Base-by-base conservation (phyloP, 2,329 filamentous ascomycete genomes). In the Ophiostoma sp. region DNA sequence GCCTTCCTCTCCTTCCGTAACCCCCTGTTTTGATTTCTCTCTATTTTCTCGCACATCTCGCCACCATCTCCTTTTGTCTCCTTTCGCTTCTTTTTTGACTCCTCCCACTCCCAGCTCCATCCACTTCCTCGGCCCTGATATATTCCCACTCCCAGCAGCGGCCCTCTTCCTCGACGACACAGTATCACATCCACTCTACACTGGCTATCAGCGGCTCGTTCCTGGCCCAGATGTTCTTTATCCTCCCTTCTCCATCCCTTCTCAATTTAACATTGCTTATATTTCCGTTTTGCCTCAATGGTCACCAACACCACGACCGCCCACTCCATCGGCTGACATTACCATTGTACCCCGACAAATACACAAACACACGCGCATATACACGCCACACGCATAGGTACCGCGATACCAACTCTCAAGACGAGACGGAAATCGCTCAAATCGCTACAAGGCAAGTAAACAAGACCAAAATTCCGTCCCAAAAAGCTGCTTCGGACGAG, bases 211-310 rank as follows among this genome's bases (percentile, higher is more conserved):
- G 19, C 55, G 28, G 55, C 55, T 25, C 45, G 15, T 36, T 6
- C 19, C 25, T 50, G 57, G 31, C 70, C 42, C 25, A 50, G 39
- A 64, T 39, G 5, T n/a, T 33, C n/a, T 63, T 36, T 64, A 12
- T 15, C 42, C 39, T 64, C 19, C 28, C 70, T 55, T 50, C 48
- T n/a, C n/a, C 11, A 19, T 28, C 12, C 19, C 28, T 55, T 64
- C 3, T 36, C 57, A 55, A 71, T 64, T 28, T 25, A 72, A n/a
- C 45, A 15, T 64, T 57, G 31, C 33, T 25, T 66, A 66, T 72
- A 55, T 15, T 68, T 45, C 61, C 33, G 28, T 68, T 72, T 72
- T 72, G 70, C 70, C 70, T 68, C 45, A 48, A 72, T 72, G 61
- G n/a, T 25, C 33, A 61, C 59, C 45, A 72, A 45, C 59, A 50